phyloP scores from a whole-genome alignment of 768 basidiomycete species.

The Panellus pusillus region DNA sequence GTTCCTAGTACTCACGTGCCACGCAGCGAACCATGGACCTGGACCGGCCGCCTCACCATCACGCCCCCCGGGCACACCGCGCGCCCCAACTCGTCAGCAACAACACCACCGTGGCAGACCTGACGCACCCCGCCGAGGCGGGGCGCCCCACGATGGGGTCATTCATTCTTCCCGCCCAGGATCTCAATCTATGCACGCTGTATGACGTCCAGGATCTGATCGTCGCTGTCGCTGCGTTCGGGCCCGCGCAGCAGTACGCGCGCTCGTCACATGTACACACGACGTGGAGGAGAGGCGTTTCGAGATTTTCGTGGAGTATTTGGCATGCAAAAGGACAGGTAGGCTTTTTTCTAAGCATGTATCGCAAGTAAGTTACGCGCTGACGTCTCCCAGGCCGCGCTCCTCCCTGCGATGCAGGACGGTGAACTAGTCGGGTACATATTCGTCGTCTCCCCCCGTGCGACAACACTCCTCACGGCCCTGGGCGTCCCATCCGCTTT shows the following conservation, averaged over 20 bases:
- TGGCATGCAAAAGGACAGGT: slow-evolving; percentile 1
- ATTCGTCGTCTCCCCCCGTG: not conserved
- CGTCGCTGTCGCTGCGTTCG: not conserved
- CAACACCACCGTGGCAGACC: not conserved
- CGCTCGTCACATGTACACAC: not conserved
- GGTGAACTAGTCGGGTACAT: not conserved
- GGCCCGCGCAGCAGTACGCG: slow-evolving; percentile 8
- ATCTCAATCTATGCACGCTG: not conserved
- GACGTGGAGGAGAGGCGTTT: not conserved
- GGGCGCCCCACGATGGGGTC: not conserved
- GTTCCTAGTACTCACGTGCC: too few relatives aligned
- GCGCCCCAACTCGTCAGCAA: not conserved
- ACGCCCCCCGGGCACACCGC: not conserved
- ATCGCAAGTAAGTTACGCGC: not conserved
- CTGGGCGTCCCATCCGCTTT: not conserved
- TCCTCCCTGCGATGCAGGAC: not conserved
- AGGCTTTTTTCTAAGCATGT: not conserved
- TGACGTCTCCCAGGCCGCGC: not conserved
- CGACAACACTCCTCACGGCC: not conserved
- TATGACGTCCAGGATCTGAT: not conserved
- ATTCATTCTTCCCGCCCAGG: not conserved
- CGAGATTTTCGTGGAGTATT: not conserved
- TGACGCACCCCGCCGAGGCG: not conserved
- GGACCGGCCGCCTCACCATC: slow-evolving; percentile 4
- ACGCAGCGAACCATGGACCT: slow-evolving; percentile 1